Conservation (phyloP, 2,329 filamentous ascomycete species). For the Ceratocystis variospora region DNA sequence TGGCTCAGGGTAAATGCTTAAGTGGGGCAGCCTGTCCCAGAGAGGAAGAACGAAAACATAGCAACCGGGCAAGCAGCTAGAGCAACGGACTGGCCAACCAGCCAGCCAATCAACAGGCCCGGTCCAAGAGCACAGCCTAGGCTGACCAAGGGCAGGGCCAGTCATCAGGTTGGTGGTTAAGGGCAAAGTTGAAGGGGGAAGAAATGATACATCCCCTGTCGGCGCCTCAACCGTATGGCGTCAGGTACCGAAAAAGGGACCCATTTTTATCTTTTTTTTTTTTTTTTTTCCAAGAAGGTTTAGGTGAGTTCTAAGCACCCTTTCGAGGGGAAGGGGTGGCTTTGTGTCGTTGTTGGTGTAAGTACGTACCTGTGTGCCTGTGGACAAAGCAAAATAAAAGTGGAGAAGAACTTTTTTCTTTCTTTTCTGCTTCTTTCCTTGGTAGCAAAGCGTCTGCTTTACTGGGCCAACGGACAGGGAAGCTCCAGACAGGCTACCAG, state of each 20-base stretch:
- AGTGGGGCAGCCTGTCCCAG: not conserved
- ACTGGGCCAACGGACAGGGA: conserved; percentile 8
- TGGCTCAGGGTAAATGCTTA: not conserved
- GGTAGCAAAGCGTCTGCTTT: not conserved
- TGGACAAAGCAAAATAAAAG: not conserved
- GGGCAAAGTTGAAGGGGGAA: too few species aligned
- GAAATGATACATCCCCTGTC: conserved; percentile 2
- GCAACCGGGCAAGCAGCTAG: not conserved
- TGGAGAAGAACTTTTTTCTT: not conserved
- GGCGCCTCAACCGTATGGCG: conserved; percentile 6
- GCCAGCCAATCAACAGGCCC: not conserved
- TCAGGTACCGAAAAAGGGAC: conserved; percentile 12
- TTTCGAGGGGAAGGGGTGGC: not conserved
- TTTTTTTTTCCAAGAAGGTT: too few species aligned
- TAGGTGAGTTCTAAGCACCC: not conserved
- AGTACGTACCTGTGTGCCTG: not conserved
- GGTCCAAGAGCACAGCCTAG: not conserved
- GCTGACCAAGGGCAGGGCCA: too few species aligned
- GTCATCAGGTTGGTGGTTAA: too few species aligned
- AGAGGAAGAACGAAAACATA: conserved; percentile 4
- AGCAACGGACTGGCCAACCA: not conserved
- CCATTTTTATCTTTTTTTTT: not conserved
- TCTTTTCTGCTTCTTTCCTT: not conserved
- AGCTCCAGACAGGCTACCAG: too few species aligned
- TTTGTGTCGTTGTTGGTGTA: not conserved